Base-by-base conservation (phyloP, 2,329 filamentous ascomycete genomes). In the Aspergillus novoparasiticus region DNA sequence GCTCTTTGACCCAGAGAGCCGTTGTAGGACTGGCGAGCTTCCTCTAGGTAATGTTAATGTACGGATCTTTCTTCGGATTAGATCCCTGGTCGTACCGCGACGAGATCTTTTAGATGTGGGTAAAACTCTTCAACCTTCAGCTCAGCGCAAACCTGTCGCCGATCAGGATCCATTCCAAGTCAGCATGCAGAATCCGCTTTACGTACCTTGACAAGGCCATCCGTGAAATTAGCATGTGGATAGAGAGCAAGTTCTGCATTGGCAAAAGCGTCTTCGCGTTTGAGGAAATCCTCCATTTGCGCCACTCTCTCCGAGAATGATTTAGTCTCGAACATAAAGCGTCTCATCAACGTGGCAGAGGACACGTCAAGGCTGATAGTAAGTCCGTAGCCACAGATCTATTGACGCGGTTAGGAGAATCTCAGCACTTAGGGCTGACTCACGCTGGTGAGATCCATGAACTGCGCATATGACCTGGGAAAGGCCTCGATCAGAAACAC, bases 401-500 rank as follows among this genome's bases (percentile, higher is more conserved):
- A 54, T 19, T 30, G 30, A 54, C 51, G 26, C 19, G 51, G 51
- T 54, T 16, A 54, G 51, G 16, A 50, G 14, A 5, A 16, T n/a
- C 16, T 19, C 26, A 50, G 46, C 9, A 26, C 46, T n/a, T 50
- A 8, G 23, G 23, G 26, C 30, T 39, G 4, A 55, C 54, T 41
- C 54, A 58, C 56, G 19, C 26, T 30, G 26, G 14, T 30, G 41
- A 58, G 32, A 8, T 46, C 56, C 30, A 30, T 16, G 21, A 58
- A 58, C 28, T 58, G 56, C 41, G 26, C 39, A 9, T 26, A 39
- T 30, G 56, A 30, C 39, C 16, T 12, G 8, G 56, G 56, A 12
- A 58, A 58, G 19, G 19, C 51, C 16, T 60, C 59, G 39, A 60
- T 60, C n/a, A 60, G 6, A 26, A 60, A 56, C 39, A 45, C 28